Base-by-base conservation (phyloP, 441 rosid species). In the Gossypium schwendimanii region DNA sequence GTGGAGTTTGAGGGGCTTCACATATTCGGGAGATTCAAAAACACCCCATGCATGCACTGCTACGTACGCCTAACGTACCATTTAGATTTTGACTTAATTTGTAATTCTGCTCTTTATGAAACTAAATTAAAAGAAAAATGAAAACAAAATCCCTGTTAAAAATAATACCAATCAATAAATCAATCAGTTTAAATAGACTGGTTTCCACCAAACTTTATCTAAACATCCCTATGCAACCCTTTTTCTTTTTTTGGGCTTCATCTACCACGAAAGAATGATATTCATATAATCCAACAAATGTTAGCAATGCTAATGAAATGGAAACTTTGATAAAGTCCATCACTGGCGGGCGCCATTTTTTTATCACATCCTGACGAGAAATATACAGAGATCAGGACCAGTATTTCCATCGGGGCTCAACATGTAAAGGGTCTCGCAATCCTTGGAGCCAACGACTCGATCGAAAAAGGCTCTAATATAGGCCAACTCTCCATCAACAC, bases 341-440 rank as follows among this genome's bases (percentile, higher is more conserved):
- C 81, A 83, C 3, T 9, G 14, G 14, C 14, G 84, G 75, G 80
- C 73, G 60, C 73, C 59, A 23, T 8, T 24, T 58, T 58, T 12
- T n/a, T 14, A 14, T 88, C 84, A 89, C 12, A 89, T 74, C 80
- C 96, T 81, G 20, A 93, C 88, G 14, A 93, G 77, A 75, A 91
- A 91, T 11, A 93, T 82, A 65, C 89, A 88, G 15, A 93, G 90
- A 75, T 91, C 98, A 0, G 95, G 94, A 63, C 95, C 95, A 76
- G 73, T 84, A 57, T 88, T 84, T 3, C 88, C 94, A 50, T 91
- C 97, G 0, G 97, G 97, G 73, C 94, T 86, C 77, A 88, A 64
- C 97, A 91, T 91, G 71, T 93, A 87, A 4, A 86, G 66, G 0
- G 94, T 93, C 73, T 89, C 94, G 0, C 95, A 88, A 75, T 93